Base-by-base conservation (phyloP, 495 filamentous ascomycete species). In the Podospora australis region DNA sequence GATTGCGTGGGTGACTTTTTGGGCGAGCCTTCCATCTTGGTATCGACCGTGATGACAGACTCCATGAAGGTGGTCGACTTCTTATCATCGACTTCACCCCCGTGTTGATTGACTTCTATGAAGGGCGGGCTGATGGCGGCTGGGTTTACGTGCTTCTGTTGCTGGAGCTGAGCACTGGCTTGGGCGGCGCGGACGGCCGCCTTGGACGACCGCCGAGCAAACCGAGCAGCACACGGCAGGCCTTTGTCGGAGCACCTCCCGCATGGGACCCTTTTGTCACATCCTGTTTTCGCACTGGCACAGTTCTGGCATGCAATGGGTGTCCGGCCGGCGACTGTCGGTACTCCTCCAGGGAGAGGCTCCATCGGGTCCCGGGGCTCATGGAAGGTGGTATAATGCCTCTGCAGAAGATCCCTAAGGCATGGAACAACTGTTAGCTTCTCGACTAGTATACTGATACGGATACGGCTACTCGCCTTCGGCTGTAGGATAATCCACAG, bases 191-290 rank as follows among this genome's bases (percentile, higher is more conserved):
- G 62, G 16, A 68, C 59, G 6, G 65, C 66, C 2, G 64, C 64
- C 58, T 81, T 81, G 14, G 77, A 72, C 1, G 75, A 70, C 39
- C 78, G 68, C 6, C 80, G 70, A 4, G 79, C 79, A 46, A 72
- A 79, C 11, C 80, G 65, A 17, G 77, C 60, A 30, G 69, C 70
- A 53, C 80, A 84, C 11, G 64, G 48, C 10, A 83, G 67, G 54
- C 77, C 77, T 56, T 82, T 75, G 21, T 74, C 72, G 2, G 70
- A 58, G 56, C 80, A 83, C 48, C 80, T 67, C 34, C 70, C 70
- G 58, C 79, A 83, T 8, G 81, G 80, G 9, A 80, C 72, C 59
- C 70, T 70, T 62, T 84, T 84, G 55, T 86, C 82, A 56, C 82
- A 86, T n/a, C 75, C 78, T 4, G 80, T 82, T 64, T 82, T 82